Percentiles rank a stretch among this genome's conserved stretches.
These are phyloP conservation scores for Marchantia paleacea DNA, from an alignment of 225 moss, liverwort and hornwort species.

Conservation along the genomic window DNA sequence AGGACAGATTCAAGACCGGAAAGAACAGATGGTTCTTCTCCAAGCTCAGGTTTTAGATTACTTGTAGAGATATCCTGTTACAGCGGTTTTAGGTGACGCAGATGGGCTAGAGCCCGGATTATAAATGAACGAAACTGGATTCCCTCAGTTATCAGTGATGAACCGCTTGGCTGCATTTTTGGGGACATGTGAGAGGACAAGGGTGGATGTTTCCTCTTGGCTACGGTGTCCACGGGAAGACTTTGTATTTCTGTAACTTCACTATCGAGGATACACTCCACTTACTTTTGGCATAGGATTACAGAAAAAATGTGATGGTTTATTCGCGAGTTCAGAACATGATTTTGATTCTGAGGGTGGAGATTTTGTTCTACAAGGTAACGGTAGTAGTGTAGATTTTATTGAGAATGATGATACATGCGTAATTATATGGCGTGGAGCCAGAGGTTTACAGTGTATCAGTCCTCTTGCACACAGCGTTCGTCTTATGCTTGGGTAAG, in stretches of 20 bases:
- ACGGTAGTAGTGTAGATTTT: too few species aligned
- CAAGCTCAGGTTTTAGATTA: conserved; percentile 62
- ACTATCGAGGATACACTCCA: too few species aligned
- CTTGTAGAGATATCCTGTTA: conserved; percentile 2
- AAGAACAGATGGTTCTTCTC: conserved; percentile 85
- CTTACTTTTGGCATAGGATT: too few species aligned
- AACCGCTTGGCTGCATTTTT: conserved; percentile 15
- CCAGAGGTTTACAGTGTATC: too few species aligned
- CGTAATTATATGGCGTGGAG: too few species aligned
- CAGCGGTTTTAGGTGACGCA: conserved; percentile 2
- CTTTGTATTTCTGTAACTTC: conserved; percentile 3
- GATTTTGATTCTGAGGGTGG: too few species aligned
- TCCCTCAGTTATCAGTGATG: not conserved
- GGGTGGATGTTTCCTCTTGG: not conserved
- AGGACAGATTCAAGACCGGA: conserved; percentile 79
- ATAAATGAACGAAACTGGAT: conserved; percentile 11
- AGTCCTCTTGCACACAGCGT: too few species aligned
- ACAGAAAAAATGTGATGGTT: too few species aligned
- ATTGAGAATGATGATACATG: too few species aligned
- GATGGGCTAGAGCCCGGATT: not conserved
- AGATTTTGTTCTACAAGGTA: too few species aligned
- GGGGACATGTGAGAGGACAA: conserved; percentile 3
- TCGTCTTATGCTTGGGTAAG: too few species aligned
- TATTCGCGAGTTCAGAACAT: too few species aligned
- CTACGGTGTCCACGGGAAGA: not conserved